Conservation (phyloP, 2,329 filamentous ascomycete species). For the Tothia fuscella region DNA sequence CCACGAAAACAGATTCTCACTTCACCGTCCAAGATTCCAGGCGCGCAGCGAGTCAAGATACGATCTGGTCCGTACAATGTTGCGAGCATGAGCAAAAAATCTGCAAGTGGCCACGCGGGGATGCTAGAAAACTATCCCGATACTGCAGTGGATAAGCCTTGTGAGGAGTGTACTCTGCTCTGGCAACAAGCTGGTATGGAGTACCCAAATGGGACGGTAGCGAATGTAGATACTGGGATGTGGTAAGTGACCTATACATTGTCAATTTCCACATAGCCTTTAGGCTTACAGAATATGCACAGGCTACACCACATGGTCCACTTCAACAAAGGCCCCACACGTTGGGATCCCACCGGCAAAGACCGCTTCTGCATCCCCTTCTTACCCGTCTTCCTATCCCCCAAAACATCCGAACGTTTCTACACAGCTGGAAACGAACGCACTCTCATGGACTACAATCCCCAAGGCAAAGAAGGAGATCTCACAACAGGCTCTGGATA, state of each 20-base stretch:
- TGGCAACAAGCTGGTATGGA: constrained; percentile 5
- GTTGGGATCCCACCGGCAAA: constrained; percentile 1
- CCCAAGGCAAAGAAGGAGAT: not conserved
- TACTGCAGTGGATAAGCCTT: constrained; percentile 1
- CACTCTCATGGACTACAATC: not conserved
- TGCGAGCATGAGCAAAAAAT: constrained; percentile 3
- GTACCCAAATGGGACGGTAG: constrained; percentile 5
- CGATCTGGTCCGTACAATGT: constrained; percentile 10
- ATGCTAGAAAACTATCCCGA: constrained; percentile 8
- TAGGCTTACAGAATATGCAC: not conserved
- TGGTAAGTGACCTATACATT: constrained; percentile 26
- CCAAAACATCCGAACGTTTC: not conserved
- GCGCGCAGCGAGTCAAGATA: constrained; percentile 5
- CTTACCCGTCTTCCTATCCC: not conserved
- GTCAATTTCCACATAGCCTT: not conserved
- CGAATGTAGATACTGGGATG: constrained; percentile 7
- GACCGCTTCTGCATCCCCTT: not conserved
- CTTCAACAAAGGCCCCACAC: constrained; percentile 3
- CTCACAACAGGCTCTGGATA: not conserved
- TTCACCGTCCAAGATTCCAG: not conserved
- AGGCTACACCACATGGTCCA: constrained; percentile 9
- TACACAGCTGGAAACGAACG: constrained; percentile 8
- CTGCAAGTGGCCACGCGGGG: constrained; percentile 1
- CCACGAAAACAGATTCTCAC: not conserved
- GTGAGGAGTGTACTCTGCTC: constrained; percentile 5